Conservation (phyloP, 257 asterid genomes). For the Thymus quinquecostatus region DNA sequence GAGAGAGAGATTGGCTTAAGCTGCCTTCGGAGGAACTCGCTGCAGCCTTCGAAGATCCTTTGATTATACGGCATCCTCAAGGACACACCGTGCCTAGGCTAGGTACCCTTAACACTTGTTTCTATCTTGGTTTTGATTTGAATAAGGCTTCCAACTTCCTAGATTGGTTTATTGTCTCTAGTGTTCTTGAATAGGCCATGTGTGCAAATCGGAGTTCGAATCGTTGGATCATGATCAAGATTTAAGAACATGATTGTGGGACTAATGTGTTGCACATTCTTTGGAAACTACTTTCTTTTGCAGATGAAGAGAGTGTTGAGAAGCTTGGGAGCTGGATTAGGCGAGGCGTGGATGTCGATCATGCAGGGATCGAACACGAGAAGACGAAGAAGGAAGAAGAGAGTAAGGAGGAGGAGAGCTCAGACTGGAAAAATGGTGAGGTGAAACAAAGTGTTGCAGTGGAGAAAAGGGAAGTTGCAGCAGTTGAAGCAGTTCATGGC, state of each 20-base stretch:
- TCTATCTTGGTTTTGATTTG: neutral
- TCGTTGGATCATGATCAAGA: constrained; percentile 1
- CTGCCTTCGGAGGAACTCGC: constrained; percentile 66
- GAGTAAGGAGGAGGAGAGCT: constrained; percentile 12
- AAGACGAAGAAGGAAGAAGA: constrained; percentile 23
- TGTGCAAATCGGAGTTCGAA: neutral
- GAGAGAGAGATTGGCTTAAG: constrained; percentile 69
- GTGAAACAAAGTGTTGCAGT: constrained; percentile 22
- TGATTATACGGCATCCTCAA: constrained; percentile 60
- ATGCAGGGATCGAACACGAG: constrained; percentile 8
- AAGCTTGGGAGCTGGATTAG: constrained; percentile 45
- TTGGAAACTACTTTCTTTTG: neutral
- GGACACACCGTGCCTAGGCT: constrained; percentile 77
- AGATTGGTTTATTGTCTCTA: neutral
- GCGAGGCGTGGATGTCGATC: constrained; percentile 20
- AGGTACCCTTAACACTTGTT: constrained; percentile 27
- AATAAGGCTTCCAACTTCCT: neutral
- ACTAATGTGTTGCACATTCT: neutral
- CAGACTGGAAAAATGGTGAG: neutral
- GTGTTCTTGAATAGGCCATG: neutral
- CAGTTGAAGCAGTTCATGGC: constrained; percentile 17
- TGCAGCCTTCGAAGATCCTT: constrained; percentile 49
- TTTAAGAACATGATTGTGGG: neutral
- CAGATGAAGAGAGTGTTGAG: constrained; percentile 52
- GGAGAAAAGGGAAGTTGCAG: constrained; percentile 30